Evolutionary conservation across 2,329 filamentous ascomycete genomes (phyloP), one percentile per base, ranked within the genome.

Genomic region (Calycina herbarum): DNA sequence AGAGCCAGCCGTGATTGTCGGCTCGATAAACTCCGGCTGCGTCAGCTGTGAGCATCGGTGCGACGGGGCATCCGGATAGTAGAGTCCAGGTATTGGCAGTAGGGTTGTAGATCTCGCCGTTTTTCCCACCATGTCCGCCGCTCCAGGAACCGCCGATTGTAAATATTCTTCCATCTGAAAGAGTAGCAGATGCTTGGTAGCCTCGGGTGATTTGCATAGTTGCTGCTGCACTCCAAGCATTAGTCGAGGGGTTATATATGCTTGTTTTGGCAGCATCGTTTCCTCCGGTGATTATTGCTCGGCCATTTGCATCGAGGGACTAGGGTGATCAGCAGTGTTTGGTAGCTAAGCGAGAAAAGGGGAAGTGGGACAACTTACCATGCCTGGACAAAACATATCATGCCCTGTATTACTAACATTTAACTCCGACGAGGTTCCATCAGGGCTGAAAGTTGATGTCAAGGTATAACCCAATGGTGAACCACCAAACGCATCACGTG

Each of bases 371-470:
- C 79, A 82, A 24, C 45, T 20, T 51, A 51, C 45, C 61, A 86
- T 83, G 1, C 84, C 85, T 0, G 85, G 83, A 70, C 84, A 86
- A 68, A 85, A 85, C 83, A 85, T 85, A 70, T 85, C 82, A 68
- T 85, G 82, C 3, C 78, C 69, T 0, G 81, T 85, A 65, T 82
- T 74, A 8, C 69, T 69, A 1, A 80, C 71, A n/a, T 68, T 69
- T 0, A 69, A 64, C 54, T 74, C 63, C 8, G 70, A 73, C 0
- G 74, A 70, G 6, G 65, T 62, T 8, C 69, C 70, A 3, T 64
- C 62, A 24, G 73, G 73, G 67, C 77, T 71, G 60, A 74, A 78
- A n/a, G 72, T 73, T 6, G 73, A 74, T 7, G 75, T 75, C 24
- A 74, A 67, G 0, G 77, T 78, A 13, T 70, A 68, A 2, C 76